phyloP scores from a whole-genome alignment of 306 rosid species.

The Rosa chinensis region DNA sequence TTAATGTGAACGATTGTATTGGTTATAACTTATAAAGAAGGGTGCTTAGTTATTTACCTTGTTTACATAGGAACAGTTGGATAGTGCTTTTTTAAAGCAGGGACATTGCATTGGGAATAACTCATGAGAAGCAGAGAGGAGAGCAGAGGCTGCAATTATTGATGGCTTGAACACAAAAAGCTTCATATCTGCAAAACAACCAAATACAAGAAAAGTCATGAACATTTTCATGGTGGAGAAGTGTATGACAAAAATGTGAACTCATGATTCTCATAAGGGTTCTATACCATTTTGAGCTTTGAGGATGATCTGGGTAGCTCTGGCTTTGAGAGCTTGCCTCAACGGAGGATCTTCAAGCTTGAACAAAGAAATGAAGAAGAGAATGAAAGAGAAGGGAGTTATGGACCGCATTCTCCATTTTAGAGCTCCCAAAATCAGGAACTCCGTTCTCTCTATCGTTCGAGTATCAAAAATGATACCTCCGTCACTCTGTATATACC shows the following conservation, averaged over 20 bases:
- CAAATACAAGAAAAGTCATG: background rate
- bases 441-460: conserved; percentile 83
- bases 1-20: background rate
- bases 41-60: conserved; percentile 44
- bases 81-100: conserved; percentile 56
- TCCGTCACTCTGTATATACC: conserved; percentile 50
- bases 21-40: background rate
- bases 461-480: conserved; percentile 72
- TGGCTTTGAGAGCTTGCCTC: conserved; percentile 59
- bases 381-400: conserved; percentile 83
- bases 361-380: conserved; percentile 56
- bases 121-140: conserved; percentile 74
- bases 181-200: conserved; percentile 55
- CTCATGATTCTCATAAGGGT: background rate
- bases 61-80: conserved; percentile 58
- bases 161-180: conserved; percentile 84
- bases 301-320: conserved; percentile 73
- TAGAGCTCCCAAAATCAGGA: conserved; percentile 66
- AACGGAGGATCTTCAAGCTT: conserved; percentile 52
- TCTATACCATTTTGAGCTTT: conserved; percentile 73
- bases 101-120: conserved; percentile 79
- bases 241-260: background rate
- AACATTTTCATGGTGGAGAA: background rate
- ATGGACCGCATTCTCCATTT: conserved; percentile 96
- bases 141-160: conserved; percentile 71